phyloP scores from a whole-genome alignment of 495 filamentous ascomycete genomes.

The Neurospora sp. region DNA sequence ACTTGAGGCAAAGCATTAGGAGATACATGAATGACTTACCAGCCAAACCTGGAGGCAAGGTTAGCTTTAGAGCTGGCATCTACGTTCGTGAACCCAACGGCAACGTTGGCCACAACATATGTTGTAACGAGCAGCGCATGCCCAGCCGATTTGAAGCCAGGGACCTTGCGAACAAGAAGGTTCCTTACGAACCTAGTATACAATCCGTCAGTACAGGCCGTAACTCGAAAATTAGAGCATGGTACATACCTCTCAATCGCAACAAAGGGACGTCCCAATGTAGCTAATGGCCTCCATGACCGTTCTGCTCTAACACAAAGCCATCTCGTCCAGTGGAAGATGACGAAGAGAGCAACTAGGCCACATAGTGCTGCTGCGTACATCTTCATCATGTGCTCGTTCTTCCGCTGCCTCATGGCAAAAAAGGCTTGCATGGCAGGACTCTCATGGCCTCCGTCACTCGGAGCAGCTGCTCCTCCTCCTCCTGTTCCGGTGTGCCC shows the following conservation, averaged over 20 bases:
- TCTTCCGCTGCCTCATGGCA: conserved; percentile 20
- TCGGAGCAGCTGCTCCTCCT: conserved; percentile 1
- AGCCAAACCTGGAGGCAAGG: conserved; percentile 36
- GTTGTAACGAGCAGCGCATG: conserved; percentile 36
- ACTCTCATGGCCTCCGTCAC: conserved; percentile 7
- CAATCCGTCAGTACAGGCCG: no score
- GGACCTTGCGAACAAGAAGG: conserved; percentile 33
- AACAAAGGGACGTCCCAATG: conserved; percentile 17
- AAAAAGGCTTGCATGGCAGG: conserved; percentile 17
- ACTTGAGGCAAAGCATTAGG: conserved; percentile 1
- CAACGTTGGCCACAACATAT: conserved; percentile 43
- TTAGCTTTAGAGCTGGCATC: conserved; percentile 22
- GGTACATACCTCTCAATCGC: conserved; percentile 15
- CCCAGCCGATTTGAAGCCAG: conserved; percentile 43
- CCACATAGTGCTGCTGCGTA: conserved; percentile 37
- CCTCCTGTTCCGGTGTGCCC: background rate
- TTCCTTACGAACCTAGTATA: conserved; percentile 24
- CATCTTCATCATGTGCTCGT: conserved; percentile 24
- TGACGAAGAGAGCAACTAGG: conserved; percentile 41
- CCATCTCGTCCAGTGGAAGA: conserved; percentile 37
- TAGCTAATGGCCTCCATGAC: conserved; percentile 8
- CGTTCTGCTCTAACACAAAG: conserved; percentile 15
- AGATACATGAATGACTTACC: conserved; percentile 27
- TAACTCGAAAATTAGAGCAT: background rate
- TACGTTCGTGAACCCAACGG: conserved; percentile 38